Conservation (phyloP, 345 rosid genomes). For the Clarkia xantiana region DNA sequence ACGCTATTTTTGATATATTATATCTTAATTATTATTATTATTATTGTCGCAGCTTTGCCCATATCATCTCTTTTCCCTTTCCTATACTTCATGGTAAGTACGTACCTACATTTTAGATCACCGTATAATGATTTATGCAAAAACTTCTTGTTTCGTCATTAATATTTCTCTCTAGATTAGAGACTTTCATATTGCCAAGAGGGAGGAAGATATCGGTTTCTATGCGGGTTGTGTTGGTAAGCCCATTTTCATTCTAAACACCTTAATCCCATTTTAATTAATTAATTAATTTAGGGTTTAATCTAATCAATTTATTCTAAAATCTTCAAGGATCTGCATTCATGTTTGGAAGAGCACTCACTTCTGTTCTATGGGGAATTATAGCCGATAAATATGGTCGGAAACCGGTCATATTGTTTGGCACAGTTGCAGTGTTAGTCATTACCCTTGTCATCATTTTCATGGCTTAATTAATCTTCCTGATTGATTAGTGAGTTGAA, state of each 20-base stretch:
- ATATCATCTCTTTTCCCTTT: conserved; percentile 69
- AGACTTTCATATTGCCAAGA: conserved; percentile 46
- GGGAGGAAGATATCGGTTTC: conserved; percentile 63
- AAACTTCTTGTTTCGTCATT: background rate
- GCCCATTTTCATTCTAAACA: background rate
- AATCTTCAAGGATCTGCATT: conserved; percentile 51
- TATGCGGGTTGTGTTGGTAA: conserved; percentile 62
- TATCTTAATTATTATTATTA: background rate
- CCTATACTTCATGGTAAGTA: conserved; percentile 65
- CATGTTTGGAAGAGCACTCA: conserved; percentile 77
- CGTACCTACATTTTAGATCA: too few species aligned
- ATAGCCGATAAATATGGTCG: conserved; percentile 70
- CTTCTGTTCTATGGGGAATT: conserved; percentile 62
- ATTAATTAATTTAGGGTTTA: background rate
- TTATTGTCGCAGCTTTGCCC: conserved; percentile 45
- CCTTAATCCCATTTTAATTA: background rate
- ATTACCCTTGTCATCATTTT: background rate
- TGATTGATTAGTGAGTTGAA: background rate
- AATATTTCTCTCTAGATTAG: conserved; percentile 24
- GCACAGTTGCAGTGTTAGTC: conserved; percentile 41
- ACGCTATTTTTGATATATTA: background rate
- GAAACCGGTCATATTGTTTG: conserved; percentile 56
- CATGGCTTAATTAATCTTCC: background rate
- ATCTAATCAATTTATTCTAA: too few species aligned
- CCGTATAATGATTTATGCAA: too few species aligned